Conservation (phyloP, 1,284 basidiomycete species). For the Tilletia horrida region DNA sequence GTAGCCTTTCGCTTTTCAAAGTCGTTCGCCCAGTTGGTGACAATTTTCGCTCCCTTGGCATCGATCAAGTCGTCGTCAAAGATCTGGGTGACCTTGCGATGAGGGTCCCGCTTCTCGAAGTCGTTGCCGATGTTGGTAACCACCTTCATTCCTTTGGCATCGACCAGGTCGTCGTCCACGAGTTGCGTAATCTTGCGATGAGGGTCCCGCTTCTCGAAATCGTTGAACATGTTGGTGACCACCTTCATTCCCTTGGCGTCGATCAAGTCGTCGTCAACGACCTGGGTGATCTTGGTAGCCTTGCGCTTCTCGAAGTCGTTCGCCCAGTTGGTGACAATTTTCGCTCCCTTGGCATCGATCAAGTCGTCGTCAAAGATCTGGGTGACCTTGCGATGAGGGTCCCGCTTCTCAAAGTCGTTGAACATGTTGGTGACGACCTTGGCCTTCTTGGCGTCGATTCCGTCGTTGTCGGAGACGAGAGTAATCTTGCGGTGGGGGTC, state of each 20-base stretch:
- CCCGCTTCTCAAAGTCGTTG: constrained; percentile 5
- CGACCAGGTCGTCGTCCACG: constrained; percentile 11
- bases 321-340: neutral
- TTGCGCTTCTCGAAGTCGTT: constrained; percentile 9
- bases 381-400: neutral
- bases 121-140: neutral
- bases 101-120: neutral
- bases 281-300: neutral
- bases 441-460: neutral
- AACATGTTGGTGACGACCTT: neutral
- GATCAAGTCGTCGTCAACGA: neutral
- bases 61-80: constrained; percentile 3
- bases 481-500: neutral
- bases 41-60: neutral
- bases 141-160: neutral
- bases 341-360: constrained; percentile 6
- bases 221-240: neutral
- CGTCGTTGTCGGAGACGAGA: neutral
- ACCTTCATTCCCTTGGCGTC: constrained; percentile 11
- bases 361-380: neutral
- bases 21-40: neutral
- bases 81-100: constrained; percentile 9
- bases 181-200: constrained; percentile 3
- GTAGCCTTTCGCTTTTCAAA: neutral
- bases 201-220: neutral